Conservation (phyloP, 139 green algal genomes). For the Chlorella sp. region DNA sequence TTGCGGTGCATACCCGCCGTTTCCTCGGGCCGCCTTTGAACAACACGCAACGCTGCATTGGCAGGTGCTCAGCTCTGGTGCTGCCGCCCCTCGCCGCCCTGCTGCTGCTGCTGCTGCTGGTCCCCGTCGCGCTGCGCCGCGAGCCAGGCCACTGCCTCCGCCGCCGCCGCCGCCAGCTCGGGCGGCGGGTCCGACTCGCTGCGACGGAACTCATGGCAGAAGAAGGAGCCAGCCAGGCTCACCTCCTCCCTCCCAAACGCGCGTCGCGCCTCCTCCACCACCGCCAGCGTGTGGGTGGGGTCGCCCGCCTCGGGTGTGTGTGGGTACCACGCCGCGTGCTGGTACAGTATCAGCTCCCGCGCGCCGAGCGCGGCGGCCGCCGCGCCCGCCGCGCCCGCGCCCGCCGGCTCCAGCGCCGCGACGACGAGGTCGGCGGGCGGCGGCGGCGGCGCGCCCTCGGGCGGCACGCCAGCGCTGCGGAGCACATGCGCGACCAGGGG, state of each 20-base stretch:
- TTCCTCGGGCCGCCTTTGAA: no score
- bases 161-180: not conserved
- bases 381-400: constrained; percentile 4
- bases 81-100: no score
- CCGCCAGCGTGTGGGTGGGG: not conserved
- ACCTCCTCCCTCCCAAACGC: constrained; percentile 2
- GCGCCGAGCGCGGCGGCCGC: constrained; percentile 2
- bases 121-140: no score
- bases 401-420: not conserved
- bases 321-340: constrained; percentile 15
- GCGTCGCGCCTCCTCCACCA: constrained; percentile 6
- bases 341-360: constrained; percentile 38
- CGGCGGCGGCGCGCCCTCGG: not conserved
- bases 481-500: not conserved
- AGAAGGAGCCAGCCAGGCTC: constrained; percentile 10
- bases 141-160: not conserved
- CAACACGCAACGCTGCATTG: no score
- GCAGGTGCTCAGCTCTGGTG: no score
- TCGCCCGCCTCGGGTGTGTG: constrained; percentile 2
- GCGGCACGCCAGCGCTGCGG: not conserved
- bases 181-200: not conserved
- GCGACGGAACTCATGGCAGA: not conserved
- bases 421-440: not conserved
- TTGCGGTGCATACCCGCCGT: no score
- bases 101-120: no score